phyloP scores from a whole-genome alignment of 768 basidiomycete genomes.

The Podaxis pistillaris region DNA sequence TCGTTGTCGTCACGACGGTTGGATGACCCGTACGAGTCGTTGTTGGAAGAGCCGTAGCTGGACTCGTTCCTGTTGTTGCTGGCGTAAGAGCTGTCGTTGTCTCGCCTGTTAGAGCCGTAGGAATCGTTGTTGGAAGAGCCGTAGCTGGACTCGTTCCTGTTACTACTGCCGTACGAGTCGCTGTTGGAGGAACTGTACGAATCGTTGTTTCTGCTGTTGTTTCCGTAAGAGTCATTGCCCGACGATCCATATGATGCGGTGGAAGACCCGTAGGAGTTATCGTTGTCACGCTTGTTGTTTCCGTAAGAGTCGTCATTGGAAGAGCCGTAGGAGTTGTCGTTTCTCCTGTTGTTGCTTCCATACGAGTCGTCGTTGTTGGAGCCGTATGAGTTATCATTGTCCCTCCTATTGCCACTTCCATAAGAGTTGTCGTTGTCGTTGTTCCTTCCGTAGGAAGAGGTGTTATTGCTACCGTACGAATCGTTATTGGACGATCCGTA shows the following conservation, averaged over 20 bases:
- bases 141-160: constrained; percentile 18
- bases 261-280: not conserved
- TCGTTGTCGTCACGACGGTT: constrained; percentile 20
- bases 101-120: constrained; percentile 17
- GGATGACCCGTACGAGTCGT: constrained; percentile 17
- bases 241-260: not conserved
- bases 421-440: constrained; percentile 22
- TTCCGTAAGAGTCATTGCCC: not conserved
- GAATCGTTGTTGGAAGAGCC: constrained; percentile 24
- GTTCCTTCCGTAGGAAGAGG: constrained; percentile 13
- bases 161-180: constrained; percentile 22
- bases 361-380: constrained; percentile 21
- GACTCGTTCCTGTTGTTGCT: constrained; percentile 21
- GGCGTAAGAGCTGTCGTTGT: constrained; percentile 23
- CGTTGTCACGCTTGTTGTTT: constrained; percentile 2
- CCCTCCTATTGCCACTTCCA: not conserved
- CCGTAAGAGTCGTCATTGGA: constrained; percentile 25
- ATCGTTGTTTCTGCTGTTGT: constrained; percentile 10
- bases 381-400: not conserved
- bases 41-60: constrained; percentile 15
- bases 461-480: constrained; percentile 16
- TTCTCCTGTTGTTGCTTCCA: constrained; percentile 13
- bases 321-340: constrained; percentile 15
- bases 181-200: not conserved
- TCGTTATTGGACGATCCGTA: constrained; percentile 14